Evolutionary conservation across 257 asterid species (phyloP).

Genomic region (Nicotiana knightiana): DNA sequence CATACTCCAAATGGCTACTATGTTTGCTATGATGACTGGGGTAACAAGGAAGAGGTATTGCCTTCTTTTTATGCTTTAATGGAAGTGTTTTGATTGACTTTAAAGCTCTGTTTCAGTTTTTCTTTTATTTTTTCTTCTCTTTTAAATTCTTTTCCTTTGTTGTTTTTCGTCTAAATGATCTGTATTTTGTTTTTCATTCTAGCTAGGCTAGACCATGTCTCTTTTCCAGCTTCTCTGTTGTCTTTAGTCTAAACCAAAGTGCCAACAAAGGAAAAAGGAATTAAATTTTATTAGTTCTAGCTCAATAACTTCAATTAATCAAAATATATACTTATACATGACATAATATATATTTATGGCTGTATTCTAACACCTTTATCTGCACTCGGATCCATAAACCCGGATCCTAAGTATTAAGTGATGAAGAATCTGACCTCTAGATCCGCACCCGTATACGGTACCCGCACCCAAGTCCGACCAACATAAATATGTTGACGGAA

Average conservation of each 20-base stretch:
- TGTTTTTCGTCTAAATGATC: not conserved
- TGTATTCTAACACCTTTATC: too few relatives aligned
- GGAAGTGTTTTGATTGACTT: not conserved
- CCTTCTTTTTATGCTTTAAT: not conserved
- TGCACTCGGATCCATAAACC: too few relatives aligned
- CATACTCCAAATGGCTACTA: conserved; percentile 78
- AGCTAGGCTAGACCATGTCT: not conserved
- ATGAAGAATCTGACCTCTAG: too few relatives aligned
- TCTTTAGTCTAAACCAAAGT: not conserved
- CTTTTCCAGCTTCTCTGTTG: not conserved
- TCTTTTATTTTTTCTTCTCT: not conserved
- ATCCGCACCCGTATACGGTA: too few relatives aligned
- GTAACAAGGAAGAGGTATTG: conserved; percentile 91
- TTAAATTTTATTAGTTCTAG: too few relatives aligned
- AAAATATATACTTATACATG: too few relatives aligned
- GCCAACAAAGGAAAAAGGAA: too few relatives aligned
- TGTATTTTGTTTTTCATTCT: not conserved
- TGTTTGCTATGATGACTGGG: conserved; percentile 81
- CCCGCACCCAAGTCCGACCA: too few relatives aligned
- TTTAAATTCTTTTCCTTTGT: not conserved
- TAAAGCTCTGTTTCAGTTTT: not conserved
- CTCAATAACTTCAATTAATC: too few relatives aligned
- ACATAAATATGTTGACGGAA: too few relatives aligned
- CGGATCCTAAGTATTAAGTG: too few relatives aligned
- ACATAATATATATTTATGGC: too few relatives aligned